Percentiles rank a stretch among this genome's conserved stretches.
These are phyloP conservation scores for Clitoria ternatea DNA, from an alignment of 306 rosid species.

Conservation along the genomic window DNA sequence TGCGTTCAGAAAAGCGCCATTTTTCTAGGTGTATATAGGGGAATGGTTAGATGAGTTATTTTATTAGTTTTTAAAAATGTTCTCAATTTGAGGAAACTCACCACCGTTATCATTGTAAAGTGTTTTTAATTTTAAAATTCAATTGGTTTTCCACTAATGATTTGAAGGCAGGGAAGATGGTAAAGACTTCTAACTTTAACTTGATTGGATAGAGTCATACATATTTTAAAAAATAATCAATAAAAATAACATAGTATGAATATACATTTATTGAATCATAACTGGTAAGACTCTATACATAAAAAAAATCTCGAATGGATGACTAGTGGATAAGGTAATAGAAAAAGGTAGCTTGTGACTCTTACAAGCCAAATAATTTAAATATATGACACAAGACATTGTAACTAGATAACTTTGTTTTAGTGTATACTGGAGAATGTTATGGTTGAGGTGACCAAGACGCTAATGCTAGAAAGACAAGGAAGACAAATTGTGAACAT, in stretches of 20 bases:
- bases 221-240: background rate
- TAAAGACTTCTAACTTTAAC: background rate
- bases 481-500: too few relatives aligned
- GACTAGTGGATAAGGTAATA: too few relatives aligned
- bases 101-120: background rate
- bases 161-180: background rate
- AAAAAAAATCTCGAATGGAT: too few relatives aligned
- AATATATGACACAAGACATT: too few relatives aligned
- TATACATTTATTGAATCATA: background rate
- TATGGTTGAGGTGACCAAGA: too few relatives aligned
- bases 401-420: too few relatives aligned
- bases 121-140: background rate
- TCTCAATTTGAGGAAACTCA: background rate
- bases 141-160: background rate
- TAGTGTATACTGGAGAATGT: too few relatives aligned
- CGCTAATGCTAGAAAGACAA: too few relatives aligned
- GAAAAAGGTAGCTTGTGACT: too few relatives aligned
- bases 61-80: background rate
- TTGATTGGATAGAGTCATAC: background rate
- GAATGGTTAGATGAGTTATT: background rate
- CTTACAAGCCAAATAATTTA: too few relatives aligned
- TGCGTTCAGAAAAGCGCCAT: background rate
- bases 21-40: background rate
- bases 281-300: background rate
- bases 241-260: background rate